These are phyloP conservation scores for Lactifluus volemus DNA, from an alignment of 768 basidiomycete genomes.

Conservation along the genomic window DNA sequence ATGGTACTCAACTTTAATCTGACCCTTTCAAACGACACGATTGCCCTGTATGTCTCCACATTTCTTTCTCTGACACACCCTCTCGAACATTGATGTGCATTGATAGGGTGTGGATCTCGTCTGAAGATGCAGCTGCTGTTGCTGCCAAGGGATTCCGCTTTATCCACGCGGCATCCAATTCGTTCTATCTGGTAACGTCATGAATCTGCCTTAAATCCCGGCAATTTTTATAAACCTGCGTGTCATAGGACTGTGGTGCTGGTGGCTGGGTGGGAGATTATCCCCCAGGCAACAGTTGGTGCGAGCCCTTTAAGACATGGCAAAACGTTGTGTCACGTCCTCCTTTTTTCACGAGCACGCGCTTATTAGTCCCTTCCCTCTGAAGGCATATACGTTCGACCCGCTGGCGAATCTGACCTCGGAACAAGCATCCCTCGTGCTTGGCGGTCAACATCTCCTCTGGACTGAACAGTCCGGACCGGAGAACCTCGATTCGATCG, in stretches of 20 bases:
- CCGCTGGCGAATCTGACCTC: slow-evolving; percentile 48
- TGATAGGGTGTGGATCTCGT: slow-evolving; percentile 63
- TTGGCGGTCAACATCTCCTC: too few relatives aligned
- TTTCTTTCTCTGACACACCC: not conserved
- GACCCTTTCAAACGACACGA: slow-evolving; percentile 2
- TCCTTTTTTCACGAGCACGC: not conserved
- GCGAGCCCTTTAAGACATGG: slow-evolving; percentile 77
- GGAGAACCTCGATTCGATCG: too few relatives aligned
- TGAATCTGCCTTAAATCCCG: not conserved
- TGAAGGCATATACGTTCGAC: slow-evolving; percentile 60
- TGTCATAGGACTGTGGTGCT: slow-evolving; percentile 50
- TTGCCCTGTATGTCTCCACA: slow-evolving; percentile 1
- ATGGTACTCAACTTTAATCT: not conserved
- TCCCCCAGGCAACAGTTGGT: slow-evolving; percentile 50
- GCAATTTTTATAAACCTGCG: not conserved
- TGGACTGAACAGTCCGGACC: too few relatives aligned
- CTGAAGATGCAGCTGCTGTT: slow-evolving; percentile 50
- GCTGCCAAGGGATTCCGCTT: slow-evolving; percentile 51
- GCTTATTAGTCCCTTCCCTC: not conserved
- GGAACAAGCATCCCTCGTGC: slow-evolving; percentile 35
- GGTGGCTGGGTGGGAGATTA: slow-evolving; percentile 60
- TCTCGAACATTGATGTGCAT: not conserved
- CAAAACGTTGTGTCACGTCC: slow-evolving; percentile 40
- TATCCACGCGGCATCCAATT: slow-evolving; percentile 63
- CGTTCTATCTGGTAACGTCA: slow-evolving; percentile 57